Base-by-base conservation (phyloP, 805 yeast genomes). In the Wickerhamiella azymoides region DNA sequence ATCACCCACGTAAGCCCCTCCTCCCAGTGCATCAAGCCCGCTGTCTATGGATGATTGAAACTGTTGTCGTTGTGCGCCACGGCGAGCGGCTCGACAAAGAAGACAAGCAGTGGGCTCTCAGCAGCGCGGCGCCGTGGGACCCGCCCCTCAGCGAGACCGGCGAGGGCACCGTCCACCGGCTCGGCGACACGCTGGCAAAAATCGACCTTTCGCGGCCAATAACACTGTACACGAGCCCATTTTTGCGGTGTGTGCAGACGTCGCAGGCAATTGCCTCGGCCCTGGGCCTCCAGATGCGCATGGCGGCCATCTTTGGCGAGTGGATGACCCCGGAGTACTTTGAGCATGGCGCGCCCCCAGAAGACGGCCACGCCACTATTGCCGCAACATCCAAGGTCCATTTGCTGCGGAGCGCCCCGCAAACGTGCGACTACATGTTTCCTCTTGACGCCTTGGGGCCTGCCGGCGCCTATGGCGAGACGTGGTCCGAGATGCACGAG, bases 301-400 rank as follows among this genome's bases (percentile, higher is more conserved):
- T 64, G 37, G 63, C 59, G 49, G 47, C 60, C 6, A 62, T 55
- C 26, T 54, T 64, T 28, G 68, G 69, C 19, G 68, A 64, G 45
- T 64, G 67, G 67, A 59, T 60, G 47, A 60, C 62, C 2, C 58
- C 63, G 6, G 68, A 62, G 50, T 64, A 64, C 50, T 64, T 59
- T 48, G 43, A 54, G 6, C 49, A 52, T 32, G 54, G 54, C 8
- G 46, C 57, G 1, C 66, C 67, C 5, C 68, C 69, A 6, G 53
- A 53, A 9, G 69, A 64, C 49, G 58, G 58, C 36, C 65, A 60
- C 35, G 38, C 39, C 10, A 36, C 47, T 6, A 10, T 47, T 6
- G 43, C 37, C 17, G 44, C 47, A 16, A 25, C 54, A 17, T 53
- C 65, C 21, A 37, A 40, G 36, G 25, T 45, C 5, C 59, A 60